Conservation (phyloP, 768 basidiomycete species). For the Pisolithus microcarpus region DNA sequence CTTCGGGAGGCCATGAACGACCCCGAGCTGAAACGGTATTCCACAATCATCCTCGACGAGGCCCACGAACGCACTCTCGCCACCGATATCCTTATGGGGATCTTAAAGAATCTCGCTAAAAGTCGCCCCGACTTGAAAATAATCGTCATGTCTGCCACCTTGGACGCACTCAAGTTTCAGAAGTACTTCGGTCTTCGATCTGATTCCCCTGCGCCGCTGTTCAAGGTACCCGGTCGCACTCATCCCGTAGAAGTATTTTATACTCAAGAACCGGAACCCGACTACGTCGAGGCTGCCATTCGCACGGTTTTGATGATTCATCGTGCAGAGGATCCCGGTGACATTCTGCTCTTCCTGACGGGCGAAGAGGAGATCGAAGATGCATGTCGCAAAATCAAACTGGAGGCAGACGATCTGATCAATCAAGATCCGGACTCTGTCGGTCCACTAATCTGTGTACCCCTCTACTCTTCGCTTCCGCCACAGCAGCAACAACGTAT, state of each 20-base stretch:
- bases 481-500: constrained; percentile 94
- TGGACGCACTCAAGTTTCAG: constrained; percentile 95
- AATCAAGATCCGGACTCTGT: constrained; percentile 66
- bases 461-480: constrained; percentile 91
- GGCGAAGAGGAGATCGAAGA: constrained; percentile 99
- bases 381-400: constrained; percentile 85
- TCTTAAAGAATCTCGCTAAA: constrained; percentile 79
- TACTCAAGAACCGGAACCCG: constrained; percentile 85
- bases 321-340: constrained; percentile 88
- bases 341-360: constrained; percentile 90
- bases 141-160: constrained; percentile 97
- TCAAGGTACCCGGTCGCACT: constrained; percentile 88
- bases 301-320: constrained; percentile 97
- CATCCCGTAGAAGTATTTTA: constrained; percentile 96
- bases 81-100: constrained; percentile 97
- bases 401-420: constrained; percentile 79
- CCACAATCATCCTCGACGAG: constrained; percentile 97
- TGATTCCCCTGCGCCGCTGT: constrained; percentile 55
- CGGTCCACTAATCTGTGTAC: constrained; percentile 85
- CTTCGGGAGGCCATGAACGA: constrained; percentile 99
- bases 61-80: constrained; percentile 97
- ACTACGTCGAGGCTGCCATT: constrained; percentile 96
- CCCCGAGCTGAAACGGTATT: constrained; percentile 80
- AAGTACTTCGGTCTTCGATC: constrained; percentile 70
- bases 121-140: constrained; percentile 87